A percentile compares a stretch with the other conserved stretches of the same genome.
phyloP scores from a whole-genome alignment of 2,329 filamentous ascomycete genomes.

The Claviceps cyperi region DNA sequence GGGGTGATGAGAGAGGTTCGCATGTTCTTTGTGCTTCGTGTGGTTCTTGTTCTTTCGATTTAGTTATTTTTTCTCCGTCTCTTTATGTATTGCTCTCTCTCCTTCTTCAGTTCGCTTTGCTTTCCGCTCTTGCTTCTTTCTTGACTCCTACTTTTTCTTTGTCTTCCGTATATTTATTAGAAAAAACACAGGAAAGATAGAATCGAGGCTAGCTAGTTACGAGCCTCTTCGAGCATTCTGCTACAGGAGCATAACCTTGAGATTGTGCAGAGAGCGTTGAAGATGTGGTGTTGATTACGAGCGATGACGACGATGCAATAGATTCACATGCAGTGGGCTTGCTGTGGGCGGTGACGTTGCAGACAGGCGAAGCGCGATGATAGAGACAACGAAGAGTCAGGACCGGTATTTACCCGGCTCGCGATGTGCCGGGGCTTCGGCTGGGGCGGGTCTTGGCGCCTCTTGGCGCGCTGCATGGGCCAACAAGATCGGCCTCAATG shows the following conservation, averaged over 20 bases:
- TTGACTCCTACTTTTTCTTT: too few species aligned
- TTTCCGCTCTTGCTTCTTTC: too few species aligned
- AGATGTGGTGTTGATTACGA: not conserved
- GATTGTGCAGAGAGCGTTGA: not conserved
- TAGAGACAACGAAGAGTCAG: too few species aligned
- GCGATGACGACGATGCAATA: not conserved
- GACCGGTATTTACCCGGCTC: not conserved
- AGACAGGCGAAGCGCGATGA: too few species aligned
- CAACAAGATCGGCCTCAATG: constrained; percentile 4
- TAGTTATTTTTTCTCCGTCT: not conserved
- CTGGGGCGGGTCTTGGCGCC: not conserved
- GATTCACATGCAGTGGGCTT: not conserved
- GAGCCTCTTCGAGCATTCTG: not conserved
- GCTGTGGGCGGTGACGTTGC: too few species aligned
- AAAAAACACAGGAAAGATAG: too few species aligned
- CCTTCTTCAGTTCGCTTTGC: not conserved
- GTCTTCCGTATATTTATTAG: too few species aligned
- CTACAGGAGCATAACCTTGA: not conserved
- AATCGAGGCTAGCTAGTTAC: too few species aligned
- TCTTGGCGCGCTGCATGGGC: too few species aligned
- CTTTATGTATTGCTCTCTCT: not conserved
- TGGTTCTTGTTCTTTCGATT: not conserved
- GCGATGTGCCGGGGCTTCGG: not conserved
- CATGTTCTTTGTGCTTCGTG: constrained; percentile 3
- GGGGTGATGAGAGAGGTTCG: constrained; percentile 11